phyloP scores from a whole-genome alignment of 768 basidiomycete species.

The Coprinopsis sp. region DNA sequence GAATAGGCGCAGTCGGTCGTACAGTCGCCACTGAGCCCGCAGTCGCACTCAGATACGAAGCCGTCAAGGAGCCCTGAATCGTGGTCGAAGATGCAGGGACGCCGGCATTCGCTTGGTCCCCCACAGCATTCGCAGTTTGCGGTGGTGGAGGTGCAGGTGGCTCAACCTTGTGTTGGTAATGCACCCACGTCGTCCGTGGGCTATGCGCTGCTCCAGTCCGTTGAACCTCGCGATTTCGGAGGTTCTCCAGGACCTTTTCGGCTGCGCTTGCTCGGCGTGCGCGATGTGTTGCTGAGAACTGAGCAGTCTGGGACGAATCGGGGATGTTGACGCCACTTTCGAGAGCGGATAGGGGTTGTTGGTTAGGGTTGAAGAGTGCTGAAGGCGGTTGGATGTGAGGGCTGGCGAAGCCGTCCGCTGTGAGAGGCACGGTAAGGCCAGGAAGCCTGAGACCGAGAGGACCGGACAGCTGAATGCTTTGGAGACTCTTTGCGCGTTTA shows the following conservation, averaged over 20 bases:
- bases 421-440: slow-evolving; percentile 20
- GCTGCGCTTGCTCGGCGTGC: slow-evolving; percentile 60
- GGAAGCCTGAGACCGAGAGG: slow-evolving; percentile 20
- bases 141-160: slow-evolving; percentile 7
- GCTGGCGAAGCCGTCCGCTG: slow-evolving; percentile 17
- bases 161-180: slow-evolving; percentile 30
- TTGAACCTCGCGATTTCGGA: slow-evolving; percentile 53
- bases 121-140: too few relatives aligned
- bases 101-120: too few relatives aligned
- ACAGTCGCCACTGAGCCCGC: slow-evolving; percentile 3
- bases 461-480: slow-evolving; percentile 20
- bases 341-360: background rate
- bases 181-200: slow-evolving; percentile 43
- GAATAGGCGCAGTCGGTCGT: slow-evolving; percentile 12
- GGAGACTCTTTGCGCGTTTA: slow-evolving; percentile 36
- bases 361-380: slow-evolving; percentile 4
- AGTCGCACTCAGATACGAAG: slow-evolving; percentile 6
- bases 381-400: background rate
- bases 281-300: slow-evolving; percentile 32
- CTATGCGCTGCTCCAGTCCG: slow-evolving; percentile 31
- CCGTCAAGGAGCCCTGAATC: background rate
- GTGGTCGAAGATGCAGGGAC: background rate
- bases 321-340: background rate
- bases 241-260: slow-evolving; percentile 63
- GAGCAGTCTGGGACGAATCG: slow-evolving; percentile 15